Percentiles rank a stretch among this genome's conserved stretches.
These are phyloP conservation scores for Eimeria mitis DNA, from an alignment of 169 alveolate species.

Conservation along the genomic window DNA sequence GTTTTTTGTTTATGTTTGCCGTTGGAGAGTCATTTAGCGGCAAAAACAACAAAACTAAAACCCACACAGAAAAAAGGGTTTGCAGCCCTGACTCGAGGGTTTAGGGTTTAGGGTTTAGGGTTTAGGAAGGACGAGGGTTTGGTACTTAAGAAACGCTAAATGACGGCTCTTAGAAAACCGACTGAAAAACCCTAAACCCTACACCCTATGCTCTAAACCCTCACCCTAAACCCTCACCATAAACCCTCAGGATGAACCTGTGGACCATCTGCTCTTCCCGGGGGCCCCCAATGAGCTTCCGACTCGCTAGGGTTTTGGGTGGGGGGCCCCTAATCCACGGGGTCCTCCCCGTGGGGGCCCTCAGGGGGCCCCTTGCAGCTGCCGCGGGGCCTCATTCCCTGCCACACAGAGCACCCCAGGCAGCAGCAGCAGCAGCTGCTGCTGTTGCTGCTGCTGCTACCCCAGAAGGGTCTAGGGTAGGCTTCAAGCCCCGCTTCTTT, in stretches of 20 bases:
- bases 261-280: neutral
- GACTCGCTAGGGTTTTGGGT: neutral
- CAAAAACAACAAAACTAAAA: too few species aligned
- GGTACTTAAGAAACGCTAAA: neutral
- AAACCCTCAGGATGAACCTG: conserved; percentile 7
- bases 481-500: neutral
- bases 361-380: neutral
- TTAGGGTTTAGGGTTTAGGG: neutral
- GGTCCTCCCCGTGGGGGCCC: neutral
- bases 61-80: neutral
- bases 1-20: too few species aligned
- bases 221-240: too few species aligned
- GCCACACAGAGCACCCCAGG: neutral
- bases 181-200: neutral
- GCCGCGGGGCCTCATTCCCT: neutral
- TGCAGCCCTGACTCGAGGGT: neutral
- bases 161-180: neutral
- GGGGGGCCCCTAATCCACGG: neutral
- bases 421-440: conserved; percentile 17
- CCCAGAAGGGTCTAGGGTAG: neutral
- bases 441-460: neutral
- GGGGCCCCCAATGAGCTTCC: neutral
- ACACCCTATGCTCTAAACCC: neutral
- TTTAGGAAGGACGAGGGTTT: neutral
- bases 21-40: neutral